Evolutionary conservation across 345 rosid species (phyloP).

Genomic region (Ailanthus altissimus): DNA sequence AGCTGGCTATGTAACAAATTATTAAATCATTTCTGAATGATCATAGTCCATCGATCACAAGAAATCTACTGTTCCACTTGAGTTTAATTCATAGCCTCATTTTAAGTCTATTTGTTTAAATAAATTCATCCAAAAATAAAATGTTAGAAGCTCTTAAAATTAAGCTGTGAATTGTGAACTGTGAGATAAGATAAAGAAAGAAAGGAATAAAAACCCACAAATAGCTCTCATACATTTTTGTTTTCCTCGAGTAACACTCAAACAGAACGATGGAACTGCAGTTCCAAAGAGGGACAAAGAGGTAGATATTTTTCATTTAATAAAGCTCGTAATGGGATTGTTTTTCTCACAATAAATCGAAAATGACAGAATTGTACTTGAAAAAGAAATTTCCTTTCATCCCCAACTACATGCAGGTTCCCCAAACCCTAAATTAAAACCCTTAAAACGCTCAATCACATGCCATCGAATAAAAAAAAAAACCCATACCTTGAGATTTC

Average conservation of each 20-base stretch:
- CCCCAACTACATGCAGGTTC: conserved; percentile 3
- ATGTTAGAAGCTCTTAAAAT: background rate
- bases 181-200: background rate
- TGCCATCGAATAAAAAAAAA: background rate
- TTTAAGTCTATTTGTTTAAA: background rate
- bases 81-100: background rate
- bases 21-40: background rate
- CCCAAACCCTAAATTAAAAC: conserved; percentile 3
- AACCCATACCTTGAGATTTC: background rate
- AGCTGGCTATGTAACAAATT: background rate
- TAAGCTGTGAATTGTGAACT: background rate
- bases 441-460: background rate
- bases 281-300: background rate
- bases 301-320: background rate
- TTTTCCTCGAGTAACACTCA: background rate
- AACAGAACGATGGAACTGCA: background rate
- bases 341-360: background rate
- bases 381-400: background rate
- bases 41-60: background rate
- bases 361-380: background rate
- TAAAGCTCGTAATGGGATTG: background rate
- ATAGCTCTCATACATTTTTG: background rate
- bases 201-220: background rate
- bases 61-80: background rate
- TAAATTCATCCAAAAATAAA: background rate